Percentiles rank a stretch among this genome's conserved stretches.
Conservation (phyloP, 2,329 filamentous ascomycete species). For the Aureobasidium lini region DNA sequence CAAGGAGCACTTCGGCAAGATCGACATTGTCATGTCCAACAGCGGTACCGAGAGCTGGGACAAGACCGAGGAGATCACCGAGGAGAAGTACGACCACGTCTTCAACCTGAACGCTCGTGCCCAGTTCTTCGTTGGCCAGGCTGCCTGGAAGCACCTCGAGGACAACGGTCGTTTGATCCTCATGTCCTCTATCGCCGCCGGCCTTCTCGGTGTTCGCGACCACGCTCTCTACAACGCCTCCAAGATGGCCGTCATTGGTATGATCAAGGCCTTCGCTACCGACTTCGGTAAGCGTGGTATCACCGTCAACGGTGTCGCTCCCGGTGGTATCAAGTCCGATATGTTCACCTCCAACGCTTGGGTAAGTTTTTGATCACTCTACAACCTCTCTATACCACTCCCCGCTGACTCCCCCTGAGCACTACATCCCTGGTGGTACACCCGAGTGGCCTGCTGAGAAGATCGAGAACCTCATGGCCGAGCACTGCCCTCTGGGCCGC, state of each 20-base stretch:
- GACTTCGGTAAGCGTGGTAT: slow-evolving; percentile 62
- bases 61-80: slow-evolving; percentile 59
- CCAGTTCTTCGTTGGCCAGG: slow-evolving; percentile 72
- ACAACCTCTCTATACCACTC: neutral
- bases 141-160: slow-evolving; percentile 63
- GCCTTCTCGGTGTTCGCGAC: slow-evolving; percentile 60
- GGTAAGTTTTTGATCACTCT: slow-evolving; percentile 12
- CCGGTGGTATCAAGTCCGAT: slow-evolving; percentile 66
- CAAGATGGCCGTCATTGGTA: slow-evolving; percentile 66
- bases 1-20: slow-evolving; percentile 35
- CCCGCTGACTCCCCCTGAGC: slow-evolving; percentile 20
- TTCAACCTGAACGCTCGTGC: slow-evolving; percentile 62
- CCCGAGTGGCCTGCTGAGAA: slow-evolving; percentile 44
- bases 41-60: slow-evolving; percentile 59
- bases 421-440: slow-evolving; percentile 41
- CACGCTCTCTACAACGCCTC: slow-evolving; percentile 64
- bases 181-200: slow-evolving; percentile 64
- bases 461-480: slow-evolving; percentile 44
- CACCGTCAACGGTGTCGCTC: slow-evolving; percentile 66
- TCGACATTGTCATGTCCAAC: slow-evolving; percentile 47
- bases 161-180: slow-evolving; percentile 65
- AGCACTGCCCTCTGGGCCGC: slow-evolving; percentile 41
- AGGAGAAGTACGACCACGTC: slow-evolving; percentile 65
- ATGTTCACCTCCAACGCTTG: slow-evolving; percentile 51
- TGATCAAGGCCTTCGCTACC: slow-evolving; percentile 63